Percentiles rank a stretch among this genome's conserved stretches.
phyloP scores from a whole-genome alignment of 2,329 filamentous ascomycete species.

The Microsporum canis region DNA sequence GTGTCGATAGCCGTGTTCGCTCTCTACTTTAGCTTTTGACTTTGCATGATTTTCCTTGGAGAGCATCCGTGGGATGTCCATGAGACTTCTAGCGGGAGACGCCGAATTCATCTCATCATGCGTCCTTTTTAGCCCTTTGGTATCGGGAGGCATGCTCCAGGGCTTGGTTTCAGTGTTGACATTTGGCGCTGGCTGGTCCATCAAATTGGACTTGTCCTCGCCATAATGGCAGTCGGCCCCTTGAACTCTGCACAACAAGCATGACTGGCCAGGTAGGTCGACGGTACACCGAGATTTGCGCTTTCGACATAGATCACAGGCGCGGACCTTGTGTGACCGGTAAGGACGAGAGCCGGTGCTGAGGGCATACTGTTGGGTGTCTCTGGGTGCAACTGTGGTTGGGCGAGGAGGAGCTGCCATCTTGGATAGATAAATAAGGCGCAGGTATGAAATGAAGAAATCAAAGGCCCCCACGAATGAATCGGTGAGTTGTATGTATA shows the following conservation, averaged over 20 bases:
- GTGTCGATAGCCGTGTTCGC: conserved; percentile 6
- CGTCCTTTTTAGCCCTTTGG: conserved; percentile 10
- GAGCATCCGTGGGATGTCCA: conserved; percentile 3
- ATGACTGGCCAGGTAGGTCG: conserved; percentile 42
- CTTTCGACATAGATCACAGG: conserved; percentile 49
- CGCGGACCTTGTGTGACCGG: conserved; percentile 50
- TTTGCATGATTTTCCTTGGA: neutral
- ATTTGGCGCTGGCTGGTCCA: conserved; percentile 16
- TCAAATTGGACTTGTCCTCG: conserved; percentile 25
- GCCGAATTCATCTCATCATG: conserved; percentile 6
- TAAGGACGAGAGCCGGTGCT: conserved; percentile 44
- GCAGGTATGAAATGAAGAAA: neutral
- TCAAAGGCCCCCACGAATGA: neutral
- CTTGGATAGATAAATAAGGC: neutral
- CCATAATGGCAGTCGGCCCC: conserved; percentile 48
- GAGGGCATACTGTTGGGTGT: conserved; percentile 15
- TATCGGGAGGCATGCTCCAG: conserved; percentile 7
- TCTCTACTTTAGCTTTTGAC: neutral
- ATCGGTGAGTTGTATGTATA: neutral
- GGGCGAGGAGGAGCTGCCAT: conserved; percentile 5
- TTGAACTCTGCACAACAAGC: conserved; percentile 48
- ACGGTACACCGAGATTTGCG: conserved; percentile 53
- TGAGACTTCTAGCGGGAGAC: conserved; percentile 3
- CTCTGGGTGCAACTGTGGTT: conserved; percentile 5
- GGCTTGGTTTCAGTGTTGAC: conserved; percentile 6